phyloP scores from a whole-genome alignment of 2,329 filamentous ascomycete genomes.

The Cordyceps militaris region DNA sequence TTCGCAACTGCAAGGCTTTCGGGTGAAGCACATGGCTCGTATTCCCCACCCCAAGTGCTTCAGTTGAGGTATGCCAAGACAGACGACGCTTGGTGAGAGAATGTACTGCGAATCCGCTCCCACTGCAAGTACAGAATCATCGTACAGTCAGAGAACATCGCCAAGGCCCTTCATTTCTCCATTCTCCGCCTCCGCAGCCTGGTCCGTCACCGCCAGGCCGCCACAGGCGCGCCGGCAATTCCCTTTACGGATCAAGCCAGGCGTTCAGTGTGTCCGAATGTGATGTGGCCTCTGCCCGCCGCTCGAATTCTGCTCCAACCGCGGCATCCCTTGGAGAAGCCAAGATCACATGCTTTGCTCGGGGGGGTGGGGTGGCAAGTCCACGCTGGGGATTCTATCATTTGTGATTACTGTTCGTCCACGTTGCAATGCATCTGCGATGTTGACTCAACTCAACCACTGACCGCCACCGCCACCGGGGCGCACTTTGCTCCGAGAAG shows the following conservation, averaged over 20 bases:
- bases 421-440: too few relatives aligned
- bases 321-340: too few relatives aligned
- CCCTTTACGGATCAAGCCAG: not conserved
- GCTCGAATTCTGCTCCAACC: not conserved
- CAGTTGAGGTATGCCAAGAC: not conserved
- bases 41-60: too few relatives aligned
- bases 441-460: too few relatives aligned
- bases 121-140: not conserved
- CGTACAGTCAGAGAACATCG: not conserved
- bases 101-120: not conserved
- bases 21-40: not conserved
- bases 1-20: not conserved
- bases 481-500: not conserved
- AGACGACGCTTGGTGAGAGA: not conserved
- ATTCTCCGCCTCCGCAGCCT: not conserved
- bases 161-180: not conserved
- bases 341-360: too few relatives aligned
- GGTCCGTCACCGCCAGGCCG: not conserved
- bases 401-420: too few relatives aligned
- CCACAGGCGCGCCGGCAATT: not conserved
- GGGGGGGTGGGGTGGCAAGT: too few relatives aligned
- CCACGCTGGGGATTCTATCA: too few relatives aligned
- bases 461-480: too few relatives aligned
- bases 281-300: not conserved
- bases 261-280: too few relatives aligned